Evolutionary conservation across 352 stramenopile species (phyloP), one percentile per base, ranked within the genome.

Genomic region (Chrysophaeum taylorii): DNA sequence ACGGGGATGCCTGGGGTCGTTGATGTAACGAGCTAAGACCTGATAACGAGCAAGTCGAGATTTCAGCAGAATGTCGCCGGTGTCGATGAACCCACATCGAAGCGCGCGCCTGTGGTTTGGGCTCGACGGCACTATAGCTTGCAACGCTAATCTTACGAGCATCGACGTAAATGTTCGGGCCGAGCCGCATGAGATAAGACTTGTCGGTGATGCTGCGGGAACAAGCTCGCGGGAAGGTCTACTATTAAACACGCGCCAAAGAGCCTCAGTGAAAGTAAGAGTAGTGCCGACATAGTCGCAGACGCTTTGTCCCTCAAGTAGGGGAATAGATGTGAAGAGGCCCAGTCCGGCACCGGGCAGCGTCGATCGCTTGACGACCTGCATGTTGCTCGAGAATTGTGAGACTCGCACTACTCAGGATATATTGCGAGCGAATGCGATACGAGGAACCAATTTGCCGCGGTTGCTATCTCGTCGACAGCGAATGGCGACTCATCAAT

Each of bases 171-270:
- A 84, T 81, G 57, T 77, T 77, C 16, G 83, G 70, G 60, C 84
- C 84, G 27, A 91, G 75, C 39, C 84, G 86, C 84, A 91, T 90
- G 42, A 91, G 76, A 67, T 89, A 91, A n/a, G 79, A 45, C 57
- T 66, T 66, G 57, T 66, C 57, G 33, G 2, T 36, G 12, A 66
- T 14, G 5, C 50, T 25, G 31, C n/a, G n/a, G n/a, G n/a, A n/a
- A n/a, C n/a, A n/a, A n/a, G n/a, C n/a, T n/a, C n/a, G n/a, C n/a
- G n/a, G n/a, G n/a, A n/a, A n/a, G n/a, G n/a, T n/a, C n/a, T n/a
- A n/a, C n/a, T n/a, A n/a, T n/a, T n/a, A n/a, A n/a, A n/a, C n/a
- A n/a, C n/a, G n/a, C n/a, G n/a, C n/a, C n/a, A n/a, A n/a, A 41
- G 23, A 5, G 33, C 33, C 16, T 5, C 57, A 5, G 1, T 7